These are phyloP conservation scores for Eimeria necatrix DNA, from an alignment of 169 alveolate species.

Conservation along the genomic window DNA sequence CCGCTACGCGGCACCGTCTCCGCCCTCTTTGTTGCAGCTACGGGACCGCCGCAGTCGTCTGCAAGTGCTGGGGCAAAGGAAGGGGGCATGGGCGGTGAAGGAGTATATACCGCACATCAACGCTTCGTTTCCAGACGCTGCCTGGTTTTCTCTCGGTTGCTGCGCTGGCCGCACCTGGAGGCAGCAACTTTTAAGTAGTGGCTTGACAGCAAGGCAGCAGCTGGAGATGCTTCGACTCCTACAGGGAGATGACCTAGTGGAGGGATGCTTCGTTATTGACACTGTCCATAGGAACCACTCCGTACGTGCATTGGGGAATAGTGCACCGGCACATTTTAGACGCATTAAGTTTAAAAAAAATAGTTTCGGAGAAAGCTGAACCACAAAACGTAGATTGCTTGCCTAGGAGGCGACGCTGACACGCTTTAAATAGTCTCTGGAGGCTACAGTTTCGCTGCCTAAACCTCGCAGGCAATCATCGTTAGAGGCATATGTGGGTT, in stretches of 20 bases:
- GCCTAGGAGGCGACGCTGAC: too few relatives aligned
- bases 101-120: neutral
- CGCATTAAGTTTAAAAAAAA: too few relatives aligned
- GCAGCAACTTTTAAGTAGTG: neutral
- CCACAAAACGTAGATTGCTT: too few relatives aligned
- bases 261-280: conserved; percentile 74
- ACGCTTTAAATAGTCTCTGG: too few relatives aligned
- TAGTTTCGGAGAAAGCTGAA: too few relatives aligned
- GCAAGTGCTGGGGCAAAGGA: neutral
- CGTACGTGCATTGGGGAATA: neutral
- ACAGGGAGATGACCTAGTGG: conserved; percentile 58
- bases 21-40: conserved; percentile 30
- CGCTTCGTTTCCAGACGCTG: conserved; percentile 38
- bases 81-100: neutral
- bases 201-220: conserved; percentile 10
- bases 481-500: too few relatives aligned
- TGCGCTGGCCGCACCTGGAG: conserved; percentile 42
- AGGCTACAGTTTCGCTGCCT: too few relatives aligned
- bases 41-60: neutral
- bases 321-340: too few relatives aligned
- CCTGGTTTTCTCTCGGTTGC: conserved; percentile 18
- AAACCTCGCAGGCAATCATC: too few relatives aligned
- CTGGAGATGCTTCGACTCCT: conserved; percentile 32
- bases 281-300: neutral
- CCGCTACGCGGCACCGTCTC: neutral